These are phyloP conservation scores for Glycine soja DNA, from an alignment of 306 rosid genomes.

Conservation along the genomic window DNA sequence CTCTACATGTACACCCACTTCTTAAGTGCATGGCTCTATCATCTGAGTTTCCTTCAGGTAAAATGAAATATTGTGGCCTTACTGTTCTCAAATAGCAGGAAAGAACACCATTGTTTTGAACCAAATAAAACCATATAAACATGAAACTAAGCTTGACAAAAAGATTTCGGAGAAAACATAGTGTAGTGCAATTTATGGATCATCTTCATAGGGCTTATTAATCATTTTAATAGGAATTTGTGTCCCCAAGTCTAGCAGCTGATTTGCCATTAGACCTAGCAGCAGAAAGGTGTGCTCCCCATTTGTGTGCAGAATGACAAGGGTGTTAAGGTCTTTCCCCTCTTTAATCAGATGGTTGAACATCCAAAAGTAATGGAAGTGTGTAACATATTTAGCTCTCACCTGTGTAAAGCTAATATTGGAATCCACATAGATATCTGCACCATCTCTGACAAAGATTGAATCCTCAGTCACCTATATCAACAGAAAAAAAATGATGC, in stretches of 20 bases:
- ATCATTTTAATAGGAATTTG: slow-evolving; percentile 11
- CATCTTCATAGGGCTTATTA: not conserved
- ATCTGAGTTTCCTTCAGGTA: slow-evolving; percentile 10
- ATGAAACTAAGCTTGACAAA: slow-evolving; percentile 24
- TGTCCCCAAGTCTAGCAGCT: not conserved
- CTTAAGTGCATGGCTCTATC: not conserved
- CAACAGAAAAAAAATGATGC: slow-evolving; percentile 37
- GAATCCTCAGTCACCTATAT: slow-evolving; percentile 86
- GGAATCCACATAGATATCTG: slow-evolving; percentile 86
- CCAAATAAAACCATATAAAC: not conserved
- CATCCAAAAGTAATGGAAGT: slow-evolving; percentile 14
- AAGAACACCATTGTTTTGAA: slow-evolving; percentile 2
- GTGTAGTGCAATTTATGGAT: slow-evolving; percentile 35
- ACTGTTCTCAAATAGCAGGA: slow-evolving; percentile 12
- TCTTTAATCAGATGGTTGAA: slow-evolving; percentile 18
- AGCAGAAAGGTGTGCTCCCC: slow-evolving; percentile 18
- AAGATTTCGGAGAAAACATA: slow-evolving; percentile 8
- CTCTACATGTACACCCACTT: slow-evolving; percentile 5
- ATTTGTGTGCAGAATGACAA: not conserved
- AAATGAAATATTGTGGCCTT: slow-evolving; percentile 13
- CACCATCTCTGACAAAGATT: slow-evolving; percentile 83
- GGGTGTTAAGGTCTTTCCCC: slow-evolving; percentile 21
- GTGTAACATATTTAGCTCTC: slow-evolving; percentile 43
- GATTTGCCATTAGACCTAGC: not conserved
- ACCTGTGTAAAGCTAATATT: slow-evolving; percentile 95